These are phyloP conservation scores for Saturnispora quitensis DNA, from an alignment of 805 yeast genomes.

Conservation along the genomic window DNA sequence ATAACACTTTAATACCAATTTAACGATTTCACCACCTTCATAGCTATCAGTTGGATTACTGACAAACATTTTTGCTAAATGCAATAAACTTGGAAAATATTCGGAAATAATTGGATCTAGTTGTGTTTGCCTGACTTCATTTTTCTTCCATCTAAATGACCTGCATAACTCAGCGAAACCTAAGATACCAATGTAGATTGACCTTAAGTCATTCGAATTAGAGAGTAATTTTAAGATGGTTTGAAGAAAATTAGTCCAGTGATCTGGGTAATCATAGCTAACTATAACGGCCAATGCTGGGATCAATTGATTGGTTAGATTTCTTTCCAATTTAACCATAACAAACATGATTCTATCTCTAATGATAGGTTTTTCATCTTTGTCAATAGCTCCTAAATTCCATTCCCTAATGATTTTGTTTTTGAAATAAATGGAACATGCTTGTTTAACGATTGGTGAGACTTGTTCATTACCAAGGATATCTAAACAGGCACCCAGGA, in stretches of 20 bases:
- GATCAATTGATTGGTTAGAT: constrained; percentile 36
- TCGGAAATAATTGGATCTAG: constrained; percentile 53
- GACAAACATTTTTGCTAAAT: constrained; percentile 51
- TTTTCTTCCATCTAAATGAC: constrained; percentile 67
- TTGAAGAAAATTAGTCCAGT: constrained; percentile 51
- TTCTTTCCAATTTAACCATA: constrained; percentile 39
- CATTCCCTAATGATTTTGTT: constrained; percentile 64
- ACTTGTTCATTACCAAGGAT: constrained; percentile 49
- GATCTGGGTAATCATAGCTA: constrained; percentile 28
- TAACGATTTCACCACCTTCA: constrained; percentile 60
- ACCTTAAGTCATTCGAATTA: constrained; percentile 33
- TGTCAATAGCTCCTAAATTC: constrained; percentile 42
- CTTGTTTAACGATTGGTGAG: constrained; percentile 50
- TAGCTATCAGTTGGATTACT: constrained; percentile 24
- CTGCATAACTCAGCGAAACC: constrained; percentile 70
- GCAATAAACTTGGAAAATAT: constrained; percentile 61
- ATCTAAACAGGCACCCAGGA: constrained; percentile 74
- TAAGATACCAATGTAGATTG: constrained; percentile 57
- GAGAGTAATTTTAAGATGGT: constrained; percentile 37
- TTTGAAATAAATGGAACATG: constrained; percentile 83
- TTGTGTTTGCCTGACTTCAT: constrained; percentile 38
- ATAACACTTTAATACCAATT: constrained; percentile 65
- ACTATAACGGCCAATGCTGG: constrained; percentile 49
- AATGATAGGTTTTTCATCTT: constrained; percentile 67
- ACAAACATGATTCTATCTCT: constrained; percentile 61